Base-by-base conservation (phyloP, 192 early-diverging fungal species). In the Backusella westeae region DNA sequence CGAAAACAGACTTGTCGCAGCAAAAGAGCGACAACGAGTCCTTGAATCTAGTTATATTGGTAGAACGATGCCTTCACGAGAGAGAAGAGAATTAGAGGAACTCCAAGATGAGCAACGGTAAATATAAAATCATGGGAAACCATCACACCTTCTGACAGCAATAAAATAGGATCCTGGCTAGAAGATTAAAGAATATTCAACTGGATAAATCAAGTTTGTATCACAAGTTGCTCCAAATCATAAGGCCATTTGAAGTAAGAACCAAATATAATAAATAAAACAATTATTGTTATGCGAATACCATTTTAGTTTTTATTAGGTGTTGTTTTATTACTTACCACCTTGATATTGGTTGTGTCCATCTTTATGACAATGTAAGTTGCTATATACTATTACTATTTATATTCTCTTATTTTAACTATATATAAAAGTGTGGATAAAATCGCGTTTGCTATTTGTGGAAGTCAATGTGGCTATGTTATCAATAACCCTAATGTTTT, bases 391-490 rank as follows among this genome's bases (percentile, higher is more conserved):
- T 49, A 49, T 49, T 49, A n/a, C 6, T 49, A 49, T 26, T 63
- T 10, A 12, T 23, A 26, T 6, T 41, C 34, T 38, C 39, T 19
- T 34, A 26, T 19, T 41, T n/a, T 38, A 29, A 23, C 59, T 66
- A 23, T 42, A 12, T 44, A 76, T 71, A 66, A 35, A 73, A 89
- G 85, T 52, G 79, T 90, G 63, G 88, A 87, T 49, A 86, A 85
- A 49, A 66, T 90, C n/a, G 74, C 71, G 19, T 81, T 85, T 46
- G 82, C 87, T 1, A 73, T 86, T 34, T 90, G 89, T 59, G 87
- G 87, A 4, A 81, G 82, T 12, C 72, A 81, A 59, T 90, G 89
- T 75, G 89, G 89, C 65, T 90, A 87, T 67, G 84, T 87, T 56
- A 78, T 86, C 19, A 83, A 76, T 4, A 84, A 82, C 44, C 82